Base-by-base conservation (phyloP, 768 basidiomycete genomes). In the Termitomyces sp. region DNA sequence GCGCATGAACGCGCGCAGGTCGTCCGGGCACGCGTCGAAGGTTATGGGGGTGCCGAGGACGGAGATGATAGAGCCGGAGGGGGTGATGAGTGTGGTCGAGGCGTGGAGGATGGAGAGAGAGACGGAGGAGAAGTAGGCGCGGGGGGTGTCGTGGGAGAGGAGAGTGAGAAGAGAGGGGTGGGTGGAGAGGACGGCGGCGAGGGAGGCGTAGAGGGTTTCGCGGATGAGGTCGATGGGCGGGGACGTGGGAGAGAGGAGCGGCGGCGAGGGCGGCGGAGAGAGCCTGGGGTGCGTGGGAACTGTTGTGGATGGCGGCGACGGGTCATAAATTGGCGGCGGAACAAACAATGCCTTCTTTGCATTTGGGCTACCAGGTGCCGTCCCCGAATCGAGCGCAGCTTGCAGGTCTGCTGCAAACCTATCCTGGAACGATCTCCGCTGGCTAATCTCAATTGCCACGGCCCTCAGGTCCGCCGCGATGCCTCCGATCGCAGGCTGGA, bases 361-460 rank as follows among this genome's bases (percentile, higher is more conserved):
- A 0, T 68, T 62, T 3, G 72, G 56, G 23, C 67, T 68, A 1
- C 68, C 64, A 0, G 67, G 59, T 0, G 61, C 59, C 2, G 63
- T 67, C 3, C 88, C 86, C 0, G 85, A 79, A 62, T 93, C 89
- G 43, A 94, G 74, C 0, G 88, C 91, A 1, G 86, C 88, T 66
- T 94, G 90, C 2, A 94, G 69, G 67, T 90, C 92, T 1, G 70
- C 63, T 0, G 83, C 84, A 63, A 88, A 94, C 9, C 88, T 75
- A 60, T 90, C 84, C 67, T 94, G 92, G 70, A 94, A 94, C 0
- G 88, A 85, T 21, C 92, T 74, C 5, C 92, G 71, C 69, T 91
- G 90, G 55, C 88, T 87, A 60, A 94, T 92, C 64, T 94, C 92
- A 47, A 94, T 91, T 0, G 90, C 88, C 0, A 94, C 87, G 0